Base-by-base conservation (phyloP, 106 monocot genomes). In the Posidonia australis region DNA sequence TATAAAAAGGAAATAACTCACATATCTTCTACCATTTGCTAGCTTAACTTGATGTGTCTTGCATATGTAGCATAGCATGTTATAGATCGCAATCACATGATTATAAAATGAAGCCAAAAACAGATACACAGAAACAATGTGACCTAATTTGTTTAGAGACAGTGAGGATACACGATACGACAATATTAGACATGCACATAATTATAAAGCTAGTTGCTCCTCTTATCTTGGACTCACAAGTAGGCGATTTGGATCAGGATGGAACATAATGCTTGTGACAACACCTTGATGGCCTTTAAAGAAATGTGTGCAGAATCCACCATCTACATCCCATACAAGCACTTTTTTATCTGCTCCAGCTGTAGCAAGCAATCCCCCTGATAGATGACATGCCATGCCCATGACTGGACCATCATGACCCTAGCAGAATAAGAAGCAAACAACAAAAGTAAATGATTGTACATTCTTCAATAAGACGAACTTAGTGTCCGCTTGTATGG, bases 281-380 rank as follows among this genome's bases (percentile, higher is more conserved):
- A 98, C 83, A 3, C 87, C 87, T 67, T 77, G 46, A 51, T 98
- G 98, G 30, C 98, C 98, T 83, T 66, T 85, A 31, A 98, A 91
- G 77, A 73, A 83, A 79, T 98, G 91, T 23, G 98, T 98, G 75
- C 98, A 98, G 62, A 81, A 98, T 4, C 98, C 98, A 60, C 98
- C 91, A 68, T 91, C 98, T 13, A 98, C 87, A 74, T 98, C 98
- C 98, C 98, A 98, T 51, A 98, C 87, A 66, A 70, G 76, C 0
- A 96, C 86, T 26, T 74, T 96, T 63, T 76, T 79, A 74, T 91
- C 98, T 51, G 98, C 78, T 59, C 98, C 98, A 10, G 75, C 91
- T 46, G 91, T 98, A 46, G 98, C 98, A 68, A 98, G 80, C 76
- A 85, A 91, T 27, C 98, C 91, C 27, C 98, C 98, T 51, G 98